Base-by-base conservation (phyloP, 1,284 basidiomycete species). In the Trichosporon sp. region DNA sequence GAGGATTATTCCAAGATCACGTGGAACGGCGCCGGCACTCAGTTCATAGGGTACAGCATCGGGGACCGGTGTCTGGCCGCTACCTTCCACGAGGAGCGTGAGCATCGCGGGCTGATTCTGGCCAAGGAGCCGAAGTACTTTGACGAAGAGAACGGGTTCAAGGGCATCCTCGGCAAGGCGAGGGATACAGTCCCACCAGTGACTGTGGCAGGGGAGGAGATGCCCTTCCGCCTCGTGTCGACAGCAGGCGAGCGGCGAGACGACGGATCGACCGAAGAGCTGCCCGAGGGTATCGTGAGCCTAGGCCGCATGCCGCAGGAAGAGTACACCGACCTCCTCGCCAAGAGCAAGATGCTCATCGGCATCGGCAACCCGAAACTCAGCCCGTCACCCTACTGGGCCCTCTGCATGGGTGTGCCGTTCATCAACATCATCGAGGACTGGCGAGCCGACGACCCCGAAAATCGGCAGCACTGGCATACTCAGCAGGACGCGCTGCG, bases 351-450 rank as follows among this genome's bases (percentile, higher is more conserved):
- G 52, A 49, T 61, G 27, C 56, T 66, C 16, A 27, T 68, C 13
- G 67, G 67, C 0, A 62, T 66, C 25, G 67, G 67, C 13, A 8
- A 27, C 10, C 67, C 67, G 2, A 10, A 23, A 9, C 58, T 65
- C 7, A 64, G 60, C 2, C 67, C 67, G 11, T 68, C 67, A 4
- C 67, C 81, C 0, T 82, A 80, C 67, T 80, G 81, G 58, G 81
- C 78, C 1, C 69, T 83, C 9, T 82, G 81, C 40, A 65, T 82
- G 27, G 81, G 81, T 6, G 76, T 82, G 13, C 81, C 81, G 9
- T 82, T 82, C 69, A 78, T 83, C 68, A 82, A 82, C 66, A 76
- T 77, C 1, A 68, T 80, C 44, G 13, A 58, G 11, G 44, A 70
- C 23, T 78, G 76, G 74, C 73, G 80, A 58, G 31, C 60, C 2